Percentiles rank a stretch among this genome's conserved stretches.
These are phyloP conservation scores for Hericium coralloides DNA, from an alignment of 768 basidiomycete genomes.

Conservation along the genomic window DNA sequence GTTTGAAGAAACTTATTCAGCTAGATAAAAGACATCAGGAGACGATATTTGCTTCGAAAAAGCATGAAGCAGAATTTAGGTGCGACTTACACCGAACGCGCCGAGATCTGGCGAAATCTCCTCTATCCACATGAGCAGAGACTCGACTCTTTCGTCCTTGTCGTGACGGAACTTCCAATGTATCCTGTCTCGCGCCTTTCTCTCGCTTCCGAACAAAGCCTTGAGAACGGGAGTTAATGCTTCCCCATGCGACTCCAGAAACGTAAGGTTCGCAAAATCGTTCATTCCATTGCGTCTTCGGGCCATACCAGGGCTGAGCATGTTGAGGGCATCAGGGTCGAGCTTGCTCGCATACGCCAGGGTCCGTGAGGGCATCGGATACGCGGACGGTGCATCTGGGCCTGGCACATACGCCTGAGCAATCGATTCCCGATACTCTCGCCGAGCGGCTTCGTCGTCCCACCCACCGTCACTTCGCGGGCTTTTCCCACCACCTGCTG, in stretches of 20 bases:
- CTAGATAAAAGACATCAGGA: background rate
- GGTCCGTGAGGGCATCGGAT: slow-evolving; percentile 14
- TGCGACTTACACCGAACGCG: slow-evolving; percentile 12
- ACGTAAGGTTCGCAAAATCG: slow-evolving; percentile 2
- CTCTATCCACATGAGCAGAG: slow-evolving; percentile 11
- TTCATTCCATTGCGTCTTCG: slow-evolving; percentile 4
- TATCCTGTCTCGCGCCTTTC: slow-evolving; percentile 15
- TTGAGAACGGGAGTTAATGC: slow-evolving; percentile 5
- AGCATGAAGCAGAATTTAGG: background rate
- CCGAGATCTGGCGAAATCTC: slow-evolving; percentile 5
- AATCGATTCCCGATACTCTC: background rate
- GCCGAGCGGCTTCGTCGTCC: slow-evolving; percentile 8
- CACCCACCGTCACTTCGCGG: slow-evolving; percentile 4
- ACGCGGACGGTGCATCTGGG: slow-evolving; percentile 1
- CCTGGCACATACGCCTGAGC: slow-evolving; percentile 4
- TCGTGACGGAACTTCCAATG: slow-evolving; percentile 15
- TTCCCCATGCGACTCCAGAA: slow-evolving; percentile 9
- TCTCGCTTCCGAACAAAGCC: slow-evolving; percentile 15
- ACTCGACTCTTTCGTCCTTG: slow-evolving; percentile 12
- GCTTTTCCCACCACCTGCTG: slow-evolving; percentile 2
- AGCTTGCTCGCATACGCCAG: slow-evolving; percentile 13
- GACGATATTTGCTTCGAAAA: background rate
- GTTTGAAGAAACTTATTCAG: slow-evolving; percentile 13
- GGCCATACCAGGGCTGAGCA: slow-evolving; percentile 3
- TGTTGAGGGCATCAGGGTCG: background rate